Base-by-base conservation (phyloP, 2,329 filamentous ascomycete species). In the Diaporthe ilicicola region DNA sequence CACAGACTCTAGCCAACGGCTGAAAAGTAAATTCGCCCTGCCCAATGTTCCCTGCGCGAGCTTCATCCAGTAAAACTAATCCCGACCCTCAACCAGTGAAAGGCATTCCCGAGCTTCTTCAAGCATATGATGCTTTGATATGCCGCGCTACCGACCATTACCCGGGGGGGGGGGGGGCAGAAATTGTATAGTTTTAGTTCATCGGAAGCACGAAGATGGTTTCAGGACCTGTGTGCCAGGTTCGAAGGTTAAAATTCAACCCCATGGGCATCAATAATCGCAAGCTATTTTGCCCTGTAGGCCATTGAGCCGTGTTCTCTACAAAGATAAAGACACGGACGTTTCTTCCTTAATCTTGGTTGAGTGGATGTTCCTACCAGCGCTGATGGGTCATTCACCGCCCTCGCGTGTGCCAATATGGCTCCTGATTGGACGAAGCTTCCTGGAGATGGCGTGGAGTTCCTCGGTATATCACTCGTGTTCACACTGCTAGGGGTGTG, bases 201-300 rank as follows among this genome's bases (percentile, higher is more conserved):
- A 32, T 61, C 56, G 56, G 56, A 39, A 44, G 56, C 42, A 32
- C 32, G 39, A 19, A 10, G 56, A 22, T 29, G 56, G 56, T 61
- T 61, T 61, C 56, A 61, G 56, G 56, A 44, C 27, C 39, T 46
- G 56, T 32, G 39, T 32, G 56, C 56, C 56, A 61, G 39, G 17
- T 61, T 22, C 17, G 27, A 61, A 61, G 39, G 39, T 46, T 61
- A 61, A 61, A 61, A n/a, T 61, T 9, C 32, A 17, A 61, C 24
- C 55, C 37, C 9, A 3, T 61, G 7, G 24, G 15, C 19, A 13
- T 22, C 17, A 61, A 61, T 46, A 24, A n/a, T 22, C 42, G 17
- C 56, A 46, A 22, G 17, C 9, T 8, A 27, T 8, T 39, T 3
- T 24, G 32, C 39, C 5, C 32, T n/a, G n/a, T 3, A 39, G 7